phyloP scores from a whole-genome alignment of 1,139 yeast genomes.

The Yamadazyma blattariae region DNA sequence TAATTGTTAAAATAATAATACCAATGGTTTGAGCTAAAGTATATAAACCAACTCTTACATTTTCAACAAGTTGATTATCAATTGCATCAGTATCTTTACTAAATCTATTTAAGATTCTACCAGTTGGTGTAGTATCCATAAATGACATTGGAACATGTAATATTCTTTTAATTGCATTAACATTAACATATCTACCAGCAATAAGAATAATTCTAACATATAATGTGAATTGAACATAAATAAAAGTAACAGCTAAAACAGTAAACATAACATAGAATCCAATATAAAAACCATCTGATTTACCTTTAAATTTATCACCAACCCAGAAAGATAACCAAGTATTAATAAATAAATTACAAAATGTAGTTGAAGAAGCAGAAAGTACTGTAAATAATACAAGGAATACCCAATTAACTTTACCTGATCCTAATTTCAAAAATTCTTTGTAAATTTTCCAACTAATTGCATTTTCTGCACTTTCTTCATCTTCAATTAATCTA shows the following conservation, averaged over 20 bases:
- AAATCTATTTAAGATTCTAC: constrained; percentile 56
- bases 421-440: constrained; percentile 61
- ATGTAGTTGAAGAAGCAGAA: constrained; percentile 43
- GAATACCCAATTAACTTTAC: constrained; percentile 30
- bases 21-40: constrained; percentile 58
- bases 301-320: constrained; percentile 45
- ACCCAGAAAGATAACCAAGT: constrained; percentile 91
- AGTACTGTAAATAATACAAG: constrained; percentile 12
- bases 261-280: constrained; percentile 67
- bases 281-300: constrained; percentile 59
- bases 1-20: constrained; percentile 60
- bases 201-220: constrained; percentile 51
- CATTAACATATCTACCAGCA: constrained; percentile 43
- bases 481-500: constrained; percentile 28
- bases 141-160: constrained; percentile 53
- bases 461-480: constrained; percentile 39
- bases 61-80: constrained; percentile 71
- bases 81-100: constrained; percentile 83
- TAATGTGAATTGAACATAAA: constrained; percentile 41
- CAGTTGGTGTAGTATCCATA: constrained; percentile 61
- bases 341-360: constrained; percentile 62
- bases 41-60: constrained; percentile 48
- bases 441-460: constrained; percentile 29
- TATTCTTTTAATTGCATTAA: constrained; percentile 13
- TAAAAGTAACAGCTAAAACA: constrained; percentile 31